phyloP scores from a whole-genome alignment of 1,284 basidiomycete genomes.

The Sanghuangporus baumii region DNA sequence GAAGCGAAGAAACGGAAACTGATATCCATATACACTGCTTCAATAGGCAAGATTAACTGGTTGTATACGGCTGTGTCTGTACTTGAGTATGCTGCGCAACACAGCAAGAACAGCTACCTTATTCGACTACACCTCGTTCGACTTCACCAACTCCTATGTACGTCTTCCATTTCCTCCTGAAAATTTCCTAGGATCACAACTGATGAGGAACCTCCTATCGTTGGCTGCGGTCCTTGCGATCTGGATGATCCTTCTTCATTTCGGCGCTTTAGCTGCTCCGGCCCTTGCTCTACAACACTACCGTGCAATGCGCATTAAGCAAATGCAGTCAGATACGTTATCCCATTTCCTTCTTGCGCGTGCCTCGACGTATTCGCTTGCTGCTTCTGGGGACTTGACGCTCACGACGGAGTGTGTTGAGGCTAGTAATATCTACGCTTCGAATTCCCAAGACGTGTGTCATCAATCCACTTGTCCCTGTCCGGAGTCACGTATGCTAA shows the following conservation, averaged over 20 bases:
- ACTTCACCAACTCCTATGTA: constrained; percentile 75
- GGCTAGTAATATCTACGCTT: constrained; percentile 71
- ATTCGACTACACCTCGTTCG: constrained; percentile 70
- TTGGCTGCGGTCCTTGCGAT: background rate
- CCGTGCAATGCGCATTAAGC: constrained; percentile 67
- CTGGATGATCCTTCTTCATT: background rate
- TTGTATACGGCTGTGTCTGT: constrained; percentile 59
- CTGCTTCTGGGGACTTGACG: constrained; percentile 64
- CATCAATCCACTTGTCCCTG: background rate
- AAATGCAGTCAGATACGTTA: constrained; percentile 81
- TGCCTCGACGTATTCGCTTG: constrained; percentile 73
- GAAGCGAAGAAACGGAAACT: background rate
- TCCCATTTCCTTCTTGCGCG: constrained; percentile 76
- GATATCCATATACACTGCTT: background rate
- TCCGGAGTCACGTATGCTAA: background rate
- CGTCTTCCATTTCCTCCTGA: constrained; percentile 20
- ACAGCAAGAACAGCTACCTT: constrained; percentile 74
- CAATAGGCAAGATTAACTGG: constrained; percentile 44
- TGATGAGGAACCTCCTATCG: background rate
- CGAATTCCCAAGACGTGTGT: constrained; percentile 67
- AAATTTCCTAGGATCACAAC: too few species aligned
- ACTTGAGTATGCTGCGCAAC: constrained; percentile 66
- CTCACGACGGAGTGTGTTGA: constrained; percentile 69
- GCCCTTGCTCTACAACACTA: constrained; percentile 72
- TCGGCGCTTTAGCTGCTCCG: constrained; percentile 48